phyloP scores from a whole-genome alignment of 805 yeast species.

The Myxozyma lipomycoides region DNA sequence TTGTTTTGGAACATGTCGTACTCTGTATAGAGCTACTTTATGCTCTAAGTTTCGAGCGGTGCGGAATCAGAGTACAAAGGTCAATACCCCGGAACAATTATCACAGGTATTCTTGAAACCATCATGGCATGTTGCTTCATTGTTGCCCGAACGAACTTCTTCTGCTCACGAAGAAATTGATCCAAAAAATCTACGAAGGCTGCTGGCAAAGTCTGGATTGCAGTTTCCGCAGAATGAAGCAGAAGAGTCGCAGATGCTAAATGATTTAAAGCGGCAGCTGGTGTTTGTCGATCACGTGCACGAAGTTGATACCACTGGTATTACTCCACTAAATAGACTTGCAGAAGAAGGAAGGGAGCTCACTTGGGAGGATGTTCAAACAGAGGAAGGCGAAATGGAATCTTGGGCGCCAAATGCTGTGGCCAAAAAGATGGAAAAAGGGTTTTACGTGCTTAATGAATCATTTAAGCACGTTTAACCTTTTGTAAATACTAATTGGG shows the following conservation, averaged over 20 bases:
- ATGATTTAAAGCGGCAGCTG: slow-evolving; percentile 38
- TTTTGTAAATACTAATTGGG: too few species aligned
- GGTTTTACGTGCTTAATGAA: slow-evolving; percentile 12
- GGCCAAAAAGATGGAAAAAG: slow-evolving; percentile 13
- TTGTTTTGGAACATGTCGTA: too few species aligned
- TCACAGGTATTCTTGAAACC: slow-evolving; percentile 6
- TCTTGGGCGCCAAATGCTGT: slow-evolving; percentile 4
- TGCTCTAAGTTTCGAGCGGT: too few species aligned
- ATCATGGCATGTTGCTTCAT: slow-evolving; percentile 15
- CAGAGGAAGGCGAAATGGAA: slow-evolving; percentile 20
- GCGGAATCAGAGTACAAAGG: neutral
- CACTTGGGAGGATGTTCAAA: slow-evolving; percentile 19
- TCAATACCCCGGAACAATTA: slow-evolving; percentile 1
- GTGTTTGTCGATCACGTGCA: slow-evolving; percentile 40
- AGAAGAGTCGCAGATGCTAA: slow-evolving; percentile 27
- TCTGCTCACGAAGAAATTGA: neutral
- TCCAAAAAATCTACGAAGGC: slow-evolving; percentile 29
- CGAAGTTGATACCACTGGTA: slow-evolving; percentile 36
- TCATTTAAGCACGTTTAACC: neutral
- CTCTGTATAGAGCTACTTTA: too few species aligned
- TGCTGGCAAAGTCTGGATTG: slow-evolving; percentile 35
- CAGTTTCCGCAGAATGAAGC: slow-evolving; percentile 25
- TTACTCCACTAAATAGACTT: slow-evolving; percentile 35
- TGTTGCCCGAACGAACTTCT: slow-evolving; percentile 1
- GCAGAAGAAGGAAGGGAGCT: slow-evolving; percentile 17